Percentiles rank a stretch among this genome's conserved stretches.
Conservation (phyloP, 148 eudicot species). For the Amaranthus cruentus region DNA sequence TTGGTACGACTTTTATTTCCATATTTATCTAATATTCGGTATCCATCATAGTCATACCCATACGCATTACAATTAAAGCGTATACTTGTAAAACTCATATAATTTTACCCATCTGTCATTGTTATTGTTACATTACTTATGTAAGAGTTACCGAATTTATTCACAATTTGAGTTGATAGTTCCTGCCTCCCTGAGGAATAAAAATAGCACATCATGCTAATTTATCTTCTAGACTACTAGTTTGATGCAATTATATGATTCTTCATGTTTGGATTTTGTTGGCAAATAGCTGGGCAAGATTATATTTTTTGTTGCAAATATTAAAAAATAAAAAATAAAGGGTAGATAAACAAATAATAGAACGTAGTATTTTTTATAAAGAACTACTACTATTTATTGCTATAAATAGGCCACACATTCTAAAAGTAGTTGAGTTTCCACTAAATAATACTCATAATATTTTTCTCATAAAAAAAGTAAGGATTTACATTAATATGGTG, state of each 20-base stretch:
- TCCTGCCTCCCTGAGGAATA: too few relatives aligned
- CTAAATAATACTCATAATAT: neutral
- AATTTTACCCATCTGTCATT: too few relatives aligned
- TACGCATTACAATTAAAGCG: too few relatives aligned
- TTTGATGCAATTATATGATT: neutral
- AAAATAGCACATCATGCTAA: too few relatives aligned
- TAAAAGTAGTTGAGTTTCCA: neutral
- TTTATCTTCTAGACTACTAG: neutral
- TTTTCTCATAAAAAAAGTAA: neutral
- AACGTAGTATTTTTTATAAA: neutral
- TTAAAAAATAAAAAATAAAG: neutral
- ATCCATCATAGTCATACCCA: too few relatives aligned
- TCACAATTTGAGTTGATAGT: too few relatives aligned
- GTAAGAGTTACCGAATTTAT: too few relatives aligned
- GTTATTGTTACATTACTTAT: too few relatives aligned
- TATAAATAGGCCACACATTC: constrained; percentile 2
- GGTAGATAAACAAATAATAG: neutral
- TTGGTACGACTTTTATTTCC: too few relatives aligned
- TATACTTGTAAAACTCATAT: too few relatives aligned
- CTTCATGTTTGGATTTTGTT: constrained; percentile 2
- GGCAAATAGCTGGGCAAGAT: constrained; percentile 6
- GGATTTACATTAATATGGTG: neutral
- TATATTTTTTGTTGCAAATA: neutral
- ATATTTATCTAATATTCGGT: too few relatives aligned
- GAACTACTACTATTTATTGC: neutral